Evolutionary conservation across 208 protist genomes (phyloP), one percentile per base, ranked within the genome.

Genomic region (Acanthamoeba sp.): DNA sequence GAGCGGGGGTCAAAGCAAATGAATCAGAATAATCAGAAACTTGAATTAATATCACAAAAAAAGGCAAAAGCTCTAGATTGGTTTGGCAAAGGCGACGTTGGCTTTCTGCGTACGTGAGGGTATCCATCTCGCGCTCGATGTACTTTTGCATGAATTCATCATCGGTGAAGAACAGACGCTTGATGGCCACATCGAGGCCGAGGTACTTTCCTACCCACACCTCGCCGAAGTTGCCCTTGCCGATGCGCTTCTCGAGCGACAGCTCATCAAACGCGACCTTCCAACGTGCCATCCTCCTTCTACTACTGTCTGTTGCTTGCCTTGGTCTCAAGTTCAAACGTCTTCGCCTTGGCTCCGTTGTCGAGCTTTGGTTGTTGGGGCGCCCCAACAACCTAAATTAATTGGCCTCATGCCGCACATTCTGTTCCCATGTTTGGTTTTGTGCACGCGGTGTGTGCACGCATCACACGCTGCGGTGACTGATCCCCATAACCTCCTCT

Each of bases 101-200:
- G 29, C 9, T 1, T 12, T 20, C 12, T 10, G 38, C 87, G 87
- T 76, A 92, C 87, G 55, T 92, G 87, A 92, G 87, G 59, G 62
- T 66, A 52, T 45, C 62, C 59, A 92, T 76, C 34, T 92, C 87
- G 55, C 87, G 45, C 12, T 62, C 87, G 29, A 92, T 66, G 36
- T 92, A 92, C 87, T 92, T 92, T 27, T 92, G 87, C 87, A 78
- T 76, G 57, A 78, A 66, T 9, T 92, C 87, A 50, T 92, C 62
- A 40, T 87, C 78, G n/a, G 48, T 57, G 48, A 87, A 87, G 78
- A 59, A 87, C 24, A 92, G 55, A 6, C 62, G 34, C 55, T 92
- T 92, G 87, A 92, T 92, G 87, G 87, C 87, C 4, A 92, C 87
- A 34, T 92, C 87, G 10, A 76, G 55, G 1, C 87, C 87, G 52